Evolutionary conservation across 192 early-diverging fungal species (phyloP), one percentile per base, ranked within the genome.

Genomic region (Spizellomyces punctatus): DNA sequence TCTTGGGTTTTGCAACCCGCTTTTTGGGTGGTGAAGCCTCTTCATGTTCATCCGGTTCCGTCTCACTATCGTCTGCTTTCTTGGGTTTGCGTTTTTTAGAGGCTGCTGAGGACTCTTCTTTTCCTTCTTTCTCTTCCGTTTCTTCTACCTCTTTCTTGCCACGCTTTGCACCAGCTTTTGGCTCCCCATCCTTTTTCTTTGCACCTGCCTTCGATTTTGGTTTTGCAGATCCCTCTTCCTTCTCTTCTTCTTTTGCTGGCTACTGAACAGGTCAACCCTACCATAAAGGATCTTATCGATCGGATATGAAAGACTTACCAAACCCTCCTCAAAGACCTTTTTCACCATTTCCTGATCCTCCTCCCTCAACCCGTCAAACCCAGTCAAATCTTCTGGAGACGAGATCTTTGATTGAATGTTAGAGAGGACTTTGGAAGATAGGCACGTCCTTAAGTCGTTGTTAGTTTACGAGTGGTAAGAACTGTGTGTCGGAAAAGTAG

Each of bases 331-430:
- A 61, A 61, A 61, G 14, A 41, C 59, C 17, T 5, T 41, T 16
- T n/a, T 17, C 17, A 61, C 59, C 42, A 41, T 19, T 16, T 16
- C 36, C 42, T 61, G 59, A 61, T 61, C 59, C 0, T 61, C 59
- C 6, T 61, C 59, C 6, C 17, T 19, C 9, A 61, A 41, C 0
- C 21, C 42, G 9, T 61, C 59, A 61, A 61, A 61, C 6, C 59
- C 59, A 14, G 16, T 16, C 14, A 61, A 6, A 16, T 61, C 59
- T 36, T 61, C 59, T 16, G 10, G 6, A 14, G 59, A 41, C 14
- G 59, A 16, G 5, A 61, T 41, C 36, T 61, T 61, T 19, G 14
- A 16, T 61, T 61, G 17, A 9, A 61, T 42, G 42, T 61, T 61
- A 41, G 22, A 41, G 16, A 61, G 36, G 16, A 61, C 59, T 6